phyloP scores from a whole-genome alignment of 306 rosid species.

The Gleditsia sinensis region DNA sequence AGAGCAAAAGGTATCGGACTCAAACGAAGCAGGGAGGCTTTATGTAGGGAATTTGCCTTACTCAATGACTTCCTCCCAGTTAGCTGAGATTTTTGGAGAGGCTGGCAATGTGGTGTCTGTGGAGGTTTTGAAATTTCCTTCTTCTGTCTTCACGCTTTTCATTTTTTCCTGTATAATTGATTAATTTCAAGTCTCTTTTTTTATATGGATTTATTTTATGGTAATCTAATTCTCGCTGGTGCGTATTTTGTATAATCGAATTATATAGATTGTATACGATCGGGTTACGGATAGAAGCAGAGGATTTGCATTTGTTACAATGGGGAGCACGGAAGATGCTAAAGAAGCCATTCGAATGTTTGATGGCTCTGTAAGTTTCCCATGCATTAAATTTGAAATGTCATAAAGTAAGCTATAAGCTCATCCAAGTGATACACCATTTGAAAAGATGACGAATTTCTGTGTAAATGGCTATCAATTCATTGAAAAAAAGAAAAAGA shows the following conservation, averaged over 20 bases:
- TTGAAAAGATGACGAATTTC: no score
- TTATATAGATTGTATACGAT: constrained; percentile 73
- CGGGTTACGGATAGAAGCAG: constrained; percentile 90
- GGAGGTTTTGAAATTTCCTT: constrained; percentile 59
- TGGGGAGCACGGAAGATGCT: constrained; percentile 79
- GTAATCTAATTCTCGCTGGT: background rate
- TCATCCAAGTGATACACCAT: background rate
- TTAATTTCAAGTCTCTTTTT: background rate
- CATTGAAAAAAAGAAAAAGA: no score
- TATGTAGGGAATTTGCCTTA: constrained; percentile 89
- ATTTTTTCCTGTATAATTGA: constrained; percentile 4
- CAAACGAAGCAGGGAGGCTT: constrained; percentile 72
- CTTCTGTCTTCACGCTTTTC: background rate
- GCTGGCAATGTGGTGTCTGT: constrained; percentile 73
- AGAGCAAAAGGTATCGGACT: constrained; percentile 39
- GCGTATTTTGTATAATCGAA: constrained; percentile 29
- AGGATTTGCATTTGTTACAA: constrained; percentile 93
- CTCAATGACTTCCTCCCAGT: constrained; percentile 60
- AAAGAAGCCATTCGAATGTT: constrained; percentile 84
- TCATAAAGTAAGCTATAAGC: background rate
- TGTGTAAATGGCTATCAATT: no score
- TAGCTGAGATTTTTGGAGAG: constrained; percentile 72
- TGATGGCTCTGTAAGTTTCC: constrained; percentile 78
- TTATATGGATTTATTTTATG: background rate
- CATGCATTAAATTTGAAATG: background rate